phyloP scores from a whole-genome alignment of 2,329 filamentous ascomycete genomes.

The Cadophora sp. region DNA sequence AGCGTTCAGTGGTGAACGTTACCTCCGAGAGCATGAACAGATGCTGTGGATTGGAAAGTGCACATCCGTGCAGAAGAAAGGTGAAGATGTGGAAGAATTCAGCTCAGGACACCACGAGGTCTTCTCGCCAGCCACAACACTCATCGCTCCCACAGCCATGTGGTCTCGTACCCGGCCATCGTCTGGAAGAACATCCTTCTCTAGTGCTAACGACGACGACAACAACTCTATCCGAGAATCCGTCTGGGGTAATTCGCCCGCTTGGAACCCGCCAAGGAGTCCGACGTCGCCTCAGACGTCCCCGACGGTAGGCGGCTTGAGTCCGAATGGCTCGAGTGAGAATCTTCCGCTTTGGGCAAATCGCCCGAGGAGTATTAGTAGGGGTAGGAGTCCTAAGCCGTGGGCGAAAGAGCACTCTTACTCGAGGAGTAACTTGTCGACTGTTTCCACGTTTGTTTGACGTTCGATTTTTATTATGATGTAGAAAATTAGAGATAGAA shows the following conservation, averaged over 20 bases:
- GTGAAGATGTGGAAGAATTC: slow-evolving; percentile 17
- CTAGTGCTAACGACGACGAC: slow-evolving; percentile 17
- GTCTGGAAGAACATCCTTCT: slow-evolving; percentile 14
- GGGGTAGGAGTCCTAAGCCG: slow-evolving; percentile 16
- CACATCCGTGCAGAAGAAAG: slow-evolving; percentile 16
- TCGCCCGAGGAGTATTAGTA: slow-evolving; percentile 12
- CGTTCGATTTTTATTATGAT: slow-evolving; percentile 31
- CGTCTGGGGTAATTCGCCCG: slow-evolving; percentile 16
- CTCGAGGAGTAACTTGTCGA: slow-evolving; percentile 17
- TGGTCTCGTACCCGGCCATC: slow-evolving; percentile 18
- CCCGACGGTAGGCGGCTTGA: not conserved
- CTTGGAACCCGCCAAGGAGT: not conserved
- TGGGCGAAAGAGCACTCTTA: slow-evolving; percentile 7
- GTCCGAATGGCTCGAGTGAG: slow-evolving; percentile 8
- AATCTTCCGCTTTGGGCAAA: slow-evolving; percentile 17
- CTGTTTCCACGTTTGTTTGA: slow-evolving; percentile 15
- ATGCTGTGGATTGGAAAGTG: slow-evolving; percentile 57
- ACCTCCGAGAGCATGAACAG: slow-evolving; percentile 67
- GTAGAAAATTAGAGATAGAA: slow-evolving; percentile 22
- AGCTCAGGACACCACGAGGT: slow-evolving; percentile 14
- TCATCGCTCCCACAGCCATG: slow-evolving; percentile 15
- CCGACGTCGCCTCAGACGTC: not conserved
- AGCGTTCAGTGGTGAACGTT: slow-evolving; percentile 63
- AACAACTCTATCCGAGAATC: slow-evolving; percentile 15
- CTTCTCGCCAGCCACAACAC: not conserved